phyloP scores from a whole-genome alignment of 2,329 filamentous ascomycete genomes.

The Aureobasidium pullulans region DNA sequence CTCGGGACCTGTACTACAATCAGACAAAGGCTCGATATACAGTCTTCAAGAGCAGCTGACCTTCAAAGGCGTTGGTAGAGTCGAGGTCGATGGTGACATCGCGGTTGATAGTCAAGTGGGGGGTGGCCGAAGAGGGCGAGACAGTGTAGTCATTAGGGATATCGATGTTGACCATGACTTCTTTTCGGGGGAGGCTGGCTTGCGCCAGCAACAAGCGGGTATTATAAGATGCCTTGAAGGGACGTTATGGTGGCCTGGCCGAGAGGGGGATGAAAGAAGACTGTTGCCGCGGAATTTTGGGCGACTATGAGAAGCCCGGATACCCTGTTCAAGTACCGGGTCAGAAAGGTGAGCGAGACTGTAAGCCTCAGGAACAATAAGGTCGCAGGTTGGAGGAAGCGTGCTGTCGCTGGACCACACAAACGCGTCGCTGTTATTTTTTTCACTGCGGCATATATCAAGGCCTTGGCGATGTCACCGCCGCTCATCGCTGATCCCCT shows the following conservation, averaged over 20 bases:
- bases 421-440: not conserved
- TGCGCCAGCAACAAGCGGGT: conserved; percentile 68
- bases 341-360: conserved; percentile 56
- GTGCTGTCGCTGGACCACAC: not conserved
- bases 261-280: conserved; percentile 75
- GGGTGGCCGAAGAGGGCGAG: conserved; percentile 71
- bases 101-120: conserved; percentile 93
- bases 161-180: conserved; percentile 69
- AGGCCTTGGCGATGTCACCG: conserved; percentile 8
- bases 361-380: not conserved
- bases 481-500: not conserved
- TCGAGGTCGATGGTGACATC: conserved; percentile 89
- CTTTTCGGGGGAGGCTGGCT: conserved; percentile 63
- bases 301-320: conserved; percentile 67
- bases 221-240: conserved; percentile 54
- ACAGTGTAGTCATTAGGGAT: conserved; percentile 72
- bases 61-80: conserved; percentile 94
- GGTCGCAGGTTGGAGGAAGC: not conserved
- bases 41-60: not conserved
- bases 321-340: conserved; percentile 78
- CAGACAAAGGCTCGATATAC: not conserved
- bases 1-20: conserved; percentile 55
- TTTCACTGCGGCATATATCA: conserved; percentile 2
- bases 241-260: conserved; percentile 87
- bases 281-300: conserved; percentile 82